Percentiles rank a stretch among this genome's conserved stretches.
Conservation (phyloP, 2,329 filamentous ascomycete species). For the Colletotrichum karsti region DNA sequence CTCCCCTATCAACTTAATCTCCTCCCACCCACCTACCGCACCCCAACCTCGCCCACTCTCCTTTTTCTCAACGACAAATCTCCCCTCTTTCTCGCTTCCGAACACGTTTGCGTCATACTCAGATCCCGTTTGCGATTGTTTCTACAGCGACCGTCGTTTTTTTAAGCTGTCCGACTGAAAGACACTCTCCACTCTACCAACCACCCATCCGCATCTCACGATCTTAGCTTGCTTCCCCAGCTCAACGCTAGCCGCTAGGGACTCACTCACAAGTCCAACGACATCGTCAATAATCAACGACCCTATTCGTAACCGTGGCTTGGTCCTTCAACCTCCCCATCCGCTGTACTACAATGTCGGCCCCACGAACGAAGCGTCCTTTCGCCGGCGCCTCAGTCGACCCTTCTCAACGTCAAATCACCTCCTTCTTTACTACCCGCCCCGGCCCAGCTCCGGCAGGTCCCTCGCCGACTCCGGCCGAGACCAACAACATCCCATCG, state of each 20-base stretch:
- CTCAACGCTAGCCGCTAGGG: conserved; percentile 7
- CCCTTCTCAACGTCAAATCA: conserved; percentile 69
- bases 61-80: not conserved
- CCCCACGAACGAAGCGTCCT: conserved; percentile 66
- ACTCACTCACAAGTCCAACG: not conserved
- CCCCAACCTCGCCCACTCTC: not conserved
- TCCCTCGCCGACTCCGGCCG: conserved; percentile 28
- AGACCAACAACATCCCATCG: conserved; percentile 66
- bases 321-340: not conserved
- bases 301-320: not conserved
- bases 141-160: conserved; percentile 9
- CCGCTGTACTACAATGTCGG: conserved; percentile 51
- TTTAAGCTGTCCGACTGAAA: not conserved
- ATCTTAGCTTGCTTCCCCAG: not conserved
- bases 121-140: conserved; percentile 16
- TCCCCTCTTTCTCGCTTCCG: conserved; percentile 1
- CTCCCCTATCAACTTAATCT: conserved; percentile 3
- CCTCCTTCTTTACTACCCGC: conserved; percentile 63
- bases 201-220: not conserved
- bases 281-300: not conserved
- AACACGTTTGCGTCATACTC: conserved; percentile 13
- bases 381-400: conserved; percentile 69
- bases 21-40: not conserved
- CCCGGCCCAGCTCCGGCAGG: conserved; percentile 29
- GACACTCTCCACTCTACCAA: conserved; percentile 30